Conservation (phyloP, 345 rosid species). For the Gynandropsis gynandra region DNA sequence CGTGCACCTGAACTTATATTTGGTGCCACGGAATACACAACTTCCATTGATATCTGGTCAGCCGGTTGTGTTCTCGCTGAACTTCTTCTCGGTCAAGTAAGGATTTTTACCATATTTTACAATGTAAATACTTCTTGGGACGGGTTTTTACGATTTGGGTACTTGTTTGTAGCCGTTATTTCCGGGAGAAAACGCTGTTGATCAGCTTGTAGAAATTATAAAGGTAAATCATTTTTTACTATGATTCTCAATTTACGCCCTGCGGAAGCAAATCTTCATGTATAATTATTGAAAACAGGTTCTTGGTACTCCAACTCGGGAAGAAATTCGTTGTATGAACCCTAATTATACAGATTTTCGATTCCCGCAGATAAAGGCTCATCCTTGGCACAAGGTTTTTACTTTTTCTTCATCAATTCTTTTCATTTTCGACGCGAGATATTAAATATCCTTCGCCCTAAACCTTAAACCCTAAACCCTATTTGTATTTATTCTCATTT, state of each 20-base stretch:
- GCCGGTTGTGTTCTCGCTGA: conserved; percentile 77
- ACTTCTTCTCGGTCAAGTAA: conserved; percentile 68
- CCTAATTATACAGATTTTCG: conserved; percentile 82
- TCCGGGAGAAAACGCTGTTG: conserved; percentile 93
- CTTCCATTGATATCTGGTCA: conserved; percentile 68
- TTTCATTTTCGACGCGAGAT: no score
- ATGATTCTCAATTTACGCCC: not conserved
- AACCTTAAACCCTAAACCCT: no score
- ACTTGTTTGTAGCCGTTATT: conserved; percentile 52
- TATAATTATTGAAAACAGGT: conserved; percentile 39
- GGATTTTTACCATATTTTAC: no score
- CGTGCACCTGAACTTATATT: conserved; percentile 70
- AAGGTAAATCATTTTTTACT: conserved; percentile 39
- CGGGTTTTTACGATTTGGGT: not conserved
- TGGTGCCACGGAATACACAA: conserved; percentile 65
- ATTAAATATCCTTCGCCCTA: no score
- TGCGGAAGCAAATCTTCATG: conserved; percentile 10
- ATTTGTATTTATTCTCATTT: not conserved
- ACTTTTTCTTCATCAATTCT: not conserved
- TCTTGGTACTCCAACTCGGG: conserved; percentile 90
- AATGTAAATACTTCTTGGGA: not conserved
- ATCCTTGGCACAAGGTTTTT: conserved; percentile 86
- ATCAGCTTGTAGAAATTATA: conserved; percentile 93
- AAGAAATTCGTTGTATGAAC: conserved; percentile 93
- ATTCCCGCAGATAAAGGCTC: conserved; percentile 91